Conservation (phyloP, 495 filamentous ascomycete species). For the Hypoxylon rickii region DNA sequence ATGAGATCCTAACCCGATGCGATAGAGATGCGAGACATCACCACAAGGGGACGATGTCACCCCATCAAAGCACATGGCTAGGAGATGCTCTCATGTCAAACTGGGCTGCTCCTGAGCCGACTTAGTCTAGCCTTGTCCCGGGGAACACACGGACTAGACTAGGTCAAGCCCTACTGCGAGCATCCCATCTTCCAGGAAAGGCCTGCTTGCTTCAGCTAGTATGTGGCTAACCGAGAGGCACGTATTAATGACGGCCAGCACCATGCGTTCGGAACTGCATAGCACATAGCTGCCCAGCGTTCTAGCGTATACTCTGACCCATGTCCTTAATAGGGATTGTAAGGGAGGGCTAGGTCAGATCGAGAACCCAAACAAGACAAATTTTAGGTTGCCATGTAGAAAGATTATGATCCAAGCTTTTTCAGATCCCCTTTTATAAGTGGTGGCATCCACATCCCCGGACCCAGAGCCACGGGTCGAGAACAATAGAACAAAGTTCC, state of each 20-base stretch:
- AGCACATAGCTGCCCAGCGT: neutral
- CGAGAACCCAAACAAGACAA: neutral
- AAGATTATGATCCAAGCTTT: too few species aligned
- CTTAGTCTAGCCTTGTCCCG: neutral
- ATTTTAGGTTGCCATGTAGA: neutral
- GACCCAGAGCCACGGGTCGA: slow-evolving; percentile 6
- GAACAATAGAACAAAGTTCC: slow-evolving; percentile 10
- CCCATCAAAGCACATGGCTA: slow-evolving; percentile 1
- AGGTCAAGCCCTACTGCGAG: neutral
- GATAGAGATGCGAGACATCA: neutral
- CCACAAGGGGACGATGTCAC: neutral
- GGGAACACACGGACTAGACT: neutral
- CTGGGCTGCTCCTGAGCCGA: neutral
- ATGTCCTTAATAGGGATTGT: slow-evolving; percentile 11
- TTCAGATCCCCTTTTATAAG: slow-evolving; percentile 13
- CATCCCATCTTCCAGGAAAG: neutral
- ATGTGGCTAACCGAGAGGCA: neutral
- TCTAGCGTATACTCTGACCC: slow-evolving; percentile 8
- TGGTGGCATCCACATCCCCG: neutral
- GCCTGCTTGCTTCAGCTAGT: slow-evolving; percentile 5
- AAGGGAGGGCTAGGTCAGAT: neutral
- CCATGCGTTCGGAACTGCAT: slow-evolving; percentile 11
- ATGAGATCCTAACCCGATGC: neutral
- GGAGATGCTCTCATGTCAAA: neutral
- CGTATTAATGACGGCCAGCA: neutral